Evolutionary conservation across 495 filamentous ascomycete species (phyloP), one percentile per base, ranked within the genome.

Genomic region (Penicillium maclennaniae): DNA sequence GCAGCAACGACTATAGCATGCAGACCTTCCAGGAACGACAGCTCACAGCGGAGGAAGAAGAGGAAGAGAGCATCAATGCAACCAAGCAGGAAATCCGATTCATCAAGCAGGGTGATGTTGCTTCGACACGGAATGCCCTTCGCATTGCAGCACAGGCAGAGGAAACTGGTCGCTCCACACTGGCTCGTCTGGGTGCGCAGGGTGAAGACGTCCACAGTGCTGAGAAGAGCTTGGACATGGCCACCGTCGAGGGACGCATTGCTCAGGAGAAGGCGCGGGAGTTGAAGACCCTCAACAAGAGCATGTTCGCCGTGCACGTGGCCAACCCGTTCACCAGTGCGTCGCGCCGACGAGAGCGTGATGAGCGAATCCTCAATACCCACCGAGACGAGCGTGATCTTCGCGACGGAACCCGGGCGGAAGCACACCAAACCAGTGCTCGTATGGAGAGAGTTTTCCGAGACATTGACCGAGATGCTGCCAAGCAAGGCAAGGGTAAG

Each of bases 231-330:
- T 74, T 93, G 21, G 87, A 92, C 55, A 73, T 84, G 47, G 84
- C 87, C 0, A 69, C 78, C 4, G 81, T 79, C 36, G 83, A 90
- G 56, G 88, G 85, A 51, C 77, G 79, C 14, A 63, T 85, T n/a
- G 89, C 89, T 0, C 84, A 87, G 47, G 86, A 87, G 49, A 89
- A 86, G 60, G 82, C 88, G 3, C 77, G 76, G 40, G 89, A 95
- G 56, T 69, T 95, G 14, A 90, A 89, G 70, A 84, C 77, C 0
- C 72, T 86, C 7, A 95, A 92, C 61, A 79, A 84, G 57, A 87
- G 82, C 70, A 92, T 95, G 90, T 92, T 93, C 55, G 85, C 86
- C 2, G 77, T 89, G 17, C 85, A 89, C 53, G 81, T 90, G 14
- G 77, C 73, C 16, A 92, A 91, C 57, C 87, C 87, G 0, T 87